Base-by-base conservation (phyloP, 768 basidiomycete genomes). In the Tulasnella calospora region DNA sequence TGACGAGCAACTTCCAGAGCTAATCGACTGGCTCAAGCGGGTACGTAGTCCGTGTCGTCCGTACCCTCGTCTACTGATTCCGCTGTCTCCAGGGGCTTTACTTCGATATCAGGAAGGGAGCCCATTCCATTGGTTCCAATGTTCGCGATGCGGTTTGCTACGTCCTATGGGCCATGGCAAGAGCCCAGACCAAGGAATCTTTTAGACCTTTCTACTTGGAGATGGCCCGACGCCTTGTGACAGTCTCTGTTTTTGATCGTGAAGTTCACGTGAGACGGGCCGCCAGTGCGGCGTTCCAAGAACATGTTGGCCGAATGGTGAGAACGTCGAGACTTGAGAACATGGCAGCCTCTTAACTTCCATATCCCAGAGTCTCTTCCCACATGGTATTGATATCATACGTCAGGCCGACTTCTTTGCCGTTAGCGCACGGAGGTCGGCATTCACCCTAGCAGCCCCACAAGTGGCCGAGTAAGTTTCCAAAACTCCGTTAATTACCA, bases 251-350 rank as follows among this genome's bases (percentile, higher is more conserved):
- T 40, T 96, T 90, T 83, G 98, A 99, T 86, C 89, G 98, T 41
- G 98, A 99, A 84, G 90, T 98, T 38, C 94, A 95, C 80, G 95
- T 99, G 77, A 89, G 98, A 35, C 87, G 98, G 81, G 97, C 98
- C 19, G 96, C 96, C 17, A 99, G 97, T 84, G 98, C 98, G 23
- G 94, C 96, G 17, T 99, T 94, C 83, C 98, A 99, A 84, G 98
- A 99, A 85, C 92, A 92, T 82, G 98, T 98, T 51, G 98, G 98
- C 17, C 87, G 98, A 83, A 92, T 92, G 86, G 97, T 98, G 82
- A 57, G 79, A 40, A 17, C 35, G 15, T 12, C n/a, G 30, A 61
- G 17, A 67, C 13, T 15, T 6, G 40, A 17, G 33, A 57, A 30
- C 78, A 15, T 55, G 19, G 17, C 35, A 69, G n/a, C 27, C 0